These are phyloP conservation scores for Ephemerocybe angulata DNA, from an alignment of 768 basidiomycete species.

Conservation along the genomic window DNA sequence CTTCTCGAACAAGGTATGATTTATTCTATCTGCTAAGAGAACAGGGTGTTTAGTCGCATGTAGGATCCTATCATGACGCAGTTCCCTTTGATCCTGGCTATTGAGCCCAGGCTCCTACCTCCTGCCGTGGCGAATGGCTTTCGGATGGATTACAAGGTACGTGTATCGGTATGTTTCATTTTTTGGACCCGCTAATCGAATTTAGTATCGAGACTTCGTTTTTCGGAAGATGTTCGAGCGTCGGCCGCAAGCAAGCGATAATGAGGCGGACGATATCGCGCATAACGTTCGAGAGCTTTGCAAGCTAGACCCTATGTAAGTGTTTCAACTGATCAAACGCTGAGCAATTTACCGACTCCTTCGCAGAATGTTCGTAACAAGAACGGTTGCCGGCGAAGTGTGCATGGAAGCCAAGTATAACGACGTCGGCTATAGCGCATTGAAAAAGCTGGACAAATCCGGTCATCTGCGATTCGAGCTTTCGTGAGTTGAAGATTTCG, in stretches of 20 bases:
- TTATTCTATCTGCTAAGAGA: slow-evolving; percentile 14
- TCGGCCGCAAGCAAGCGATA: slow-evolving; percentile 44
- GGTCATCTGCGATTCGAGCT: slow-evolving; percentile 68
- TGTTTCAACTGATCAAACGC: slow-evolving; percentile 6
- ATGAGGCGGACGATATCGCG: slow-evolving; percentile 58
- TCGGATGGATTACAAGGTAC: slow-evolving; percentile 72
- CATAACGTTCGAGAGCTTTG: slow-evolving; percentile 70
- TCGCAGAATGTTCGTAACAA: slow-evolving; percentile 75
- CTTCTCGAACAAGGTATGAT: slow-evolving; percentile 61
- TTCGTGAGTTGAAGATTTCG: slow-evolving; percentile 37
- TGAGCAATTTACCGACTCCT: slow-evolving; percentile 1
- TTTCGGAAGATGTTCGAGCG: slow-evolving; percentile 85
- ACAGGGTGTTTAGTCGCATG: not conserved
- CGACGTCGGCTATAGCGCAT: slow-evolving; percentile 61
- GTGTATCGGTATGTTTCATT: slow-evolving; percentile 10
- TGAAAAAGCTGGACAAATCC: slow-evolving; percentile 63
- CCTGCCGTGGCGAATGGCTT: slow-evolving; percentile 73
- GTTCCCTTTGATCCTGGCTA: slow-evolving; percentile 71
- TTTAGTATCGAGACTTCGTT: slow-evolving; percentile 78
- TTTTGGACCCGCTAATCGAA: not conserved
- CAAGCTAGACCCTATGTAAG: slow-evolving; percentile 64
- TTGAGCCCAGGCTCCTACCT: slow-evolving; percentile 72
- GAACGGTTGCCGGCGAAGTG: slow-evolving; percentile 79
- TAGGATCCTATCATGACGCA: slow-evolving; percentile 78
- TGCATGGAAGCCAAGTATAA: slow-evolving; percentile 79